Conservation (phyloP, 805 yeast genomes). For the Saturnispora saitoi region DNA sequence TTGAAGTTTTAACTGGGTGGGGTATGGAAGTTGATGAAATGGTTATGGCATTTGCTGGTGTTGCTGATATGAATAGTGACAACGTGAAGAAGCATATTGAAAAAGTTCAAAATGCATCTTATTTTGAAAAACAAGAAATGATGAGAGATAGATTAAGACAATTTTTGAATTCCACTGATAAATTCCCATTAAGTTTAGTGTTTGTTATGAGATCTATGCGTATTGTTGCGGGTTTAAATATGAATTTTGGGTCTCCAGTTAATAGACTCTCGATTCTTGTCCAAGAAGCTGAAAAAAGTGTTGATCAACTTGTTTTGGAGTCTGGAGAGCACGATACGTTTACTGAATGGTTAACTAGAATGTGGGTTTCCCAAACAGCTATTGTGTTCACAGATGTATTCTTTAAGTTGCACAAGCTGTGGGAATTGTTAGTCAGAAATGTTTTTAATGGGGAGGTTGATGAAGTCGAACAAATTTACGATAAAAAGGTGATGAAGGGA, state of each 20-base stretch:
- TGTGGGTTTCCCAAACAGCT: slow-evolving; percentile 13
- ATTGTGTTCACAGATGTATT: slow-evolving; percentile 13
- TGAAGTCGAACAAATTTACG: slow-evolving; percentile 37
- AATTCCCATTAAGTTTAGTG: slow-evolving; percentile 57
- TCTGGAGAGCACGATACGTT: slow-evolving; percentile 12
- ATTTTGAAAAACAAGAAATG: slow-evolving; percentile 35
- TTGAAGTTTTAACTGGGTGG: slow-evolving; percentile 47
- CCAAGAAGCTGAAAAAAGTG: slow-evolving; percentile 36
- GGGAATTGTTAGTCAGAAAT: slow-evolving; percentile 5
- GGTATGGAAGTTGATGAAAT: slow-evolving; percentile 60
- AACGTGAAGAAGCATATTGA: slow-evolving; percentile 30
- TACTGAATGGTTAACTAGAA: slow-evolving; percentile 14
- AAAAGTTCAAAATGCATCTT: slow-evolving; percentile 25
- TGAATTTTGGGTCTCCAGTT: slow-evolving; percentile 61
- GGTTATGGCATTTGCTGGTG: slow-evolving; percentile 35
- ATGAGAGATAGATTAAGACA: slow-evolving; percentile 41
- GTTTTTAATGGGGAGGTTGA: slow-evolving; percentile 23
- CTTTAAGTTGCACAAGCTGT: slow-evolving; percentile 9
- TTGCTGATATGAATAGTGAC: slow-evolving; percentile 14
- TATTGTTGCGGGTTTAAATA: slow-evolving; percentile 64
- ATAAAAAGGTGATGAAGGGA: slow-evolving; percentile 34
- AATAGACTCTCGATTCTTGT: slow-evolving; percentile 61
- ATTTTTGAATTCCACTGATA: slow-evolving; percentile 52
- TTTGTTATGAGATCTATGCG: slow-evolving; percentile 66
- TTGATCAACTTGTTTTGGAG: slow-evolving; percentile 12